These are phyloP conservation scores for Polychaeton citri DNA, from an alignment of 2,329 filamentous ascomycete genomes.

Conservation along the genomic window DNA sequence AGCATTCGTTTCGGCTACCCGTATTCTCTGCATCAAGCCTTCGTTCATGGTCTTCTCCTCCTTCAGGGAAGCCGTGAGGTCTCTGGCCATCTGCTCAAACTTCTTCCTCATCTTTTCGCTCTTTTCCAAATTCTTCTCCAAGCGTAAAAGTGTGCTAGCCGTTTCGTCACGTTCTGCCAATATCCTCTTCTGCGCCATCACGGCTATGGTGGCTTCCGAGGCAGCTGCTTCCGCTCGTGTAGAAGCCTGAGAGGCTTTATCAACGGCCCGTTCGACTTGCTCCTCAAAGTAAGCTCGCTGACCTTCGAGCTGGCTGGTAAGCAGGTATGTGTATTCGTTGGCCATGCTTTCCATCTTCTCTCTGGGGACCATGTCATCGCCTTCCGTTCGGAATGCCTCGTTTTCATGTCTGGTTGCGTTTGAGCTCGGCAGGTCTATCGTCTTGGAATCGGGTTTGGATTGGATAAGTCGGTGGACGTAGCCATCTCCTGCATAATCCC, in stretches of 20 bases:
- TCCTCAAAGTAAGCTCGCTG: slow-evolving; percentile 93
- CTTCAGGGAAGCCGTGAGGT: slow-evolving; percentile 59
- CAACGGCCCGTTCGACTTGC: slow-evolving; percentile 72
- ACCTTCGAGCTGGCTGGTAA: slow-evolving; percentile 84
- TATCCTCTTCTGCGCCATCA: slow-evolving; percentile 39
- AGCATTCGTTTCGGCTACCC: slow-evolving; percentile 49
- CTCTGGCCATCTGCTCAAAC: slow-evolving; percentile 62
- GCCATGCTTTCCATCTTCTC: slow-evolving; percentile 67
- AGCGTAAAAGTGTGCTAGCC: slow-evolving; percentile 45
- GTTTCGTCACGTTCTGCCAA: slow-evolving; percentile 39
- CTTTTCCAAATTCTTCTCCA: slow-evolving; percentile 62
- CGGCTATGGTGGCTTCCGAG: slow-evolving; percentile 29
- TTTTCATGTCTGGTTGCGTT: slow-evolving; percentile 19
- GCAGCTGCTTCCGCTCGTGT: slow-evolving; percentile 52
- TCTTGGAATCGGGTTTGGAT: slow-evolving; percentile 72
- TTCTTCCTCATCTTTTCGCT: slow-evolving; percentile 56
- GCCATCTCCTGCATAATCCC: slow-evolving; percentile 92
- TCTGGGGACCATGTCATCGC: slow-evolving; percentile 56
- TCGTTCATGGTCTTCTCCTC: slow-evolving; percentile 81
- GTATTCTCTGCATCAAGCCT: slow-evolving; percentile 69
- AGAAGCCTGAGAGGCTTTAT: slow-evolving; percentile 70
- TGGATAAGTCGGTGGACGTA: slow-evolving; percentile 95
- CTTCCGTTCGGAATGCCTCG: slow-evolving; percentile 24
- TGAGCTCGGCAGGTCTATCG: slow-evolving; percentile 67
- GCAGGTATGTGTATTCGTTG: slow-evolving; percentile 84